A percentile compares a stretch with the other conserved stretches of the same genome.
Evolutionary conservation across 352 stramenopile species (phyloP).

Genomic region (Globisporangium echinulatum): DNA sequence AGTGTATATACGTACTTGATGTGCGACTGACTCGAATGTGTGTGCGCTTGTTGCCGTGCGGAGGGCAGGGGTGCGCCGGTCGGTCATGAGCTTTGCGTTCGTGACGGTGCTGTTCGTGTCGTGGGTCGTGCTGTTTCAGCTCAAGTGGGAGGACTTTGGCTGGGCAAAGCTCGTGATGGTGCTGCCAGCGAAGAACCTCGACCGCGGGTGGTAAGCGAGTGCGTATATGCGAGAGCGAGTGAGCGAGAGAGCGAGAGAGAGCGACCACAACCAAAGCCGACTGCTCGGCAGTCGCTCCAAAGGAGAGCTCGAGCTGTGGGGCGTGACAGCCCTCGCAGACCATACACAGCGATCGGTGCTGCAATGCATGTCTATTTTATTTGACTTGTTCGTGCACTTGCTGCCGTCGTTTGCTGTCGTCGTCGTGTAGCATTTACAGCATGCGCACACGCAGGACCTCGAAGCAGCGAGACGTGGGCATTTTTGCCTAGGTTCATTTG

Average conservation of each 20-base stretch:
- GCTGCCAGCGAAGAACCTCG: conserved; percentile 52
- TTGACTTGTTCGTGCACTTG: not conserved
- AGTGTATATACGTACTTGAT: not conserved
- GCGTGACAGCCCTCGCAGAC: too few species aligned
- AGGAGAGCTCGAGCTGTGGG: too few species aligned
- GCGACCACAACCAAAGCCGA: not conserved
- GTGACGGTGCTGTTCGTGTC: conserved; percentile 66
- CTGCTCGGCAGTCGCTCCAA: too few species aligned
- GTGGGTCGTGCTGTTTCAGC: conserved; percentile 77
- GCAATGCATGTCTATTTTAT: conserved; percentile 17
- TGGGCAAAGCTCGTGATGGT: conserved; percentile 77
- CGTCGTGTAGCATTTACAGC: not conserved
- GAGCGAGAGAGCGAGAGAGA: not conserved
- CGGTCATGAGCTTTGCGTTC: conserved; percentile 62
- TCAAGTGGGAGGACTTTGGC: conserved; percentile 83
- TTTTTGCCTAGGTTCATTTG: too few species aligned
- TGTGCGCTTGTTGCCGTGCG: not conserved
- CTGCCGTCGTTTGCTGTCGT: not conserved
- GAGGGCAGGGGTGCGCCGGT: conserved; percentile 63
- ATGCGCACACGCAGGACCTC: not conserved
- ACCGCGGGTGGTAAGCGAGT: conserved; percentile 53
- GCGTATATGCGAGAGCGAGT: not conserved
- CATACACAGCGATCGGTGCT: too few species aligned
- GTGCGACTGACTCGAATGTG: not conserved
- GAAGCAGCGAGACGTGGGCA: too few species aligned